These are phyloP conservation scores for Talaromyces borbonicus DNA, from an alignment of 495 filamentous ascomycete genomes.

Conservation along the genomic window DNA sequence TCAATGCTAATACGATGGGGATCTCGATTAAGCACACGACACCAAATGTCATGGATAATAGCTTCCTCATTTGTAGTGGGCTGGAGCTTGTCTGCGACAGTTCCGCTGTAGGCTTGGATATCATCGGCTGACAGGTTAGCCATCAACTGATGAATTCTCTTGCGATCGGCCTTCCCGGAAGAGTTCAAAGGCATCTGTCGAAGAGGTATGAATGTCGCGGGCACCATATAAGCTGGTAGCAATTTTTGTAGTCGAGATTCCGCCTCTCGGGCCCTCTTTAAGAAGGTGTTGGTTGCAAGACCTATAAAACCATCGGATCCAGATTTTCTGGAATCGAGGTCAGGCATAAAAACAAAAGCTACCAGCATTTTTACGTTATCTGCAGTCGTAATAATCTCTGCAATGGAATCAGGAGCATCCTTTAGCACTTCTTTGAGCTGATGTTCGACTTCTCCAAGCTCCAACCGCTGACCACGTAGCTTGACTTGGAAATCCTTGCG, in stretches of 20 bases:
- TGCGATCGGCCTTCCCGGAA: conserved; percentile 27
- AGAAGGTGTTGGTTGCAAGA: not conserved
- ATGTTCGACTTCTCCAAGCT: conserved; percentile 44
- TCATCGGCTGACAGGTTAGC: not conserved
- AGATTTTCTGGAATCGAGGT: not conserved
- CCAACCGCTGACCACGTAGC: conserved; percentile 42
- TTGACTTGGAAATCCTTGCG: conserved; percentile 44
- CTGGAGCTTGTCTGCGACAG: not conserved
- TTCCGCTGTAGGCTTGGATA: not conserved
- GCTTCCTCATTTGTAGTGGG: conserved; percentile 11
- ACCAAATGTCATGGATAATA: conserved; percentile 27
- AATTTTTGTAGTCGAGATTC: not conserved
- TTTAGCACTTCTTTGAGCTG: conserved; percentile 40
- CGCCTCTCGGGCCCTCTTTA: not conserved
- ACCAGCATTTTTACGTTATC: conserved; percentile 13
- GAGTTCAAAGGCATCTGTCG: conserved; percentile 22
- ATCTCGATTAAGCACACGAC: conserved; percentile 18
- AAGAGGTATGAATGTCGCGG: conserved; percentile 22
- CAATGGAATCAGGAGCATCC: conserved; percentile 38
- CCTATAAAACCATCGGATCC: not conserved
- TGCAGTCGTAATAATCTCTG: conserved; percentile 9
- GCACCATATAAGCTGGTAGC: conserved; percentile 22
- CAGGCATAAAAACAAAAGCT: conserved; percentile 1
- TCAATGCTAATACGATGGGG: conserved; percentile 25
- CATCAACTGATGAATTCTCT: conserved; percentile 7